Conservation (phyloP, 345 rosid genomes). For the Ceriops tagal region DNA sequence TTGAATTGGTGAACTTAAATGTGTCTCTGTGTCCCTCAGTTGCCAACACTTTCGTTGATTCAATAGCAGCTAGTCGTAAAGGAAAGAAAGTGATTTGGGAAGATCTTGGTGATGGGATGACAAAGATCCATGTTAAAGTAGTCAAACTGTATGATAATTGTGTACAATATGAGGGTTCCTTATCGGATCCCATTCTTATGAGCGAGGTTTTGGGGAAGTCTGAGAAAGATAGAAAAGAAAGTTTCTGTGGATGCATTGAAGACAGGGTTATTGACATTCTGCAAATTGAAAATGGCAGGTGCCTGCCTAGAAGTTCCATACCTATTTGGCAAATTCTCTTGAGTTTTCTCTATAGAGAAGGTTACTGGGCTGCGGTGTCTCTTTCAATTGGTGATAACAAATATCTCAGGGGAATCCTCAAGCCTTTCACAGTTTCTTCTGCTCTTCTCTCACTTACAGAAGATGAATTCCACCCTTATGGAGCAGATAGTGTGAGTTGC, state of each 20-base stretch:
- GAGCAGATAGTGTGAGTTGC: constrained; percentile 7
- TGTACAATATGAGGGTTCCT: constrained; percentile 31
- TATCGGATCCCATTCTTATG: constrained; percentile 45
- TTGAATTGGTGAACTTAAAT: constrained; percentile 45
- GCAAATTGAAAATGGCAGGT: constrained; percentile 48
- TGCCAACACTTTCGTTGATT: constrained; percentile 20
- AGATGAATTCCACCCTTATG: constrained; percentile 25
- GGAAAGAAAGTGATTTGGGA: constrained; percentile 22
- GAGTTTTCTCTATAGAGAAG: constrained; percentile 68
- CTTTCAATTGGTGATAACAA: constrained; percentile 44
- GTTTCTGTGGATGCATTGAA: constrained; percentile 46
- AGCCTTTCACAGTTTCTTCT: constrained; percentile 70
- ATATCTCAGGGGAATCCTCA: constrained; percentile 52
- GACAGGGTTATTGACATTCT: constrained; percentile 55
- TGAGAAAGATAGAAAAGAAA: constrained; percentile 30
- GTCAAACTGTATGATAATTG: constrained; percentile 41
- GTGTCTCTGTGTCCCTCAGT: constrained; percentile 12
- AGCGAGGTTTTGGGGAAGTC: constrained; percentile 31
- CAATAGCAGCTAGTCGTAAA: constrained; percentile 18
- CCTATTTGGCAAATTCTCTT: constrained; percentile 72
- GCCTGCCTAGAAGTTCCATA: constrained; percentile 31
- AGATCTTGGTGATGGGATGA: constrained; percentile 32
- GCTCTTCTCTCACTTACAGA: constrained; percentile 46
- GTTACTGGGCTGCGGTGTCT: constrained; percentile 60
- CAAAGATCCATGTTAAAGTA: constrained; percentile 45